phyloP scores from a whole-genome alignment of 1,139 yeast species.

The Magnusiomyces suaveolens region DNA sequence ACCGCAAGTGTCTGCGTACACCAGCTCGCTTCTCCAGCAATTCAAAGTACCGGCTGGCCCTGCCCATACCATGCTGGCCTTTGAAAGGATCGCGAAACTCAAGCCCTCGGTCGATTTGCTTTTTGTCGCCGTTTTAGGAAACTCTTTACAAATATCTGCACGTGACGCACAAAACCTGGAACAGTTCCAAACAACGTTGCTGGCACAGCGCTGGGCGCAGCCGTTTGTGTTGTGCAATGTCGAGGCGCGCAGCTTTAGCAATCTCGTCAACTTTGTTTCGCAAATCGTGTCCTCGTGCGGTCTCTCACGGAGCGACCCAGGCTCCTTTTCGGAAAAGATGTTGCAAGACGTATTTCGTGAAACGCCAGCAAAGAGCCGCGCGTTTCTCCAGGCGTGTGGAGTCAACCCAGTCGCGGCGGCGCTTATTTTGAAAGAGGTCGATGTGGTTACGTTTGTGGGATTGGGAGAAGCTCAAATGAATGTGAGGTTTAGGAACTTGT shows the following conservation, averaged over 20 bases:
- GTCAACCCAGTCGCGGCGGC: constrained; percentile 13
- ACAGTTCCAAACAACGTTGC: constrained; percentile 8
- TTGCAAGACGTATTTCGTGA: constrained; percentile 5
- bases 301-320: no score
- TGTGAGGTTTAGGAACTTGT: constrained; percentile 11
- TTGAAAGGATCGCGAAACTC: constrained; percentile 6
- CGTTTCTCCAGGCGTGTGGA: constrained; percentile 12
- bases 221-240: no score
- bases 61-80: background rate
- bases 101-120: constrained; percentile 10
- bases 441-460: constrained; percentile 6
- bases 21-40: background rate
- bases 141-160: background rate
- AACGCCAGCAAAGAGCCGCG: constrained; percentile 6
- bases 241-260: no score
- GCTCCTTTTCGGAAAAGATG: constrained; percentile 1
- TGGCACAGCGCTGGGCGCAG: constrained; percentile 12
- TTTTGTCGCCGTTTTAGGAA: constrained; percentile 6
- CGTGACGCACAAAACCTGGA: constrained; percentile 4
- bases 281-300: background rate
- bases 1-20: background rate
- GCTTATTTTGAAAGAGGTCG: constrained; percentile 4
- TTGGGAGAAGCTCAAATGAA: constrained; percentile 10
- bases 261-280: background rate
- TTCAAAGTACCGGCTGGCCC: background rate